Base-by-base conservation (phyloP, 345 rosid genomes). In the Lagerstroemia speciosa region DNA sequence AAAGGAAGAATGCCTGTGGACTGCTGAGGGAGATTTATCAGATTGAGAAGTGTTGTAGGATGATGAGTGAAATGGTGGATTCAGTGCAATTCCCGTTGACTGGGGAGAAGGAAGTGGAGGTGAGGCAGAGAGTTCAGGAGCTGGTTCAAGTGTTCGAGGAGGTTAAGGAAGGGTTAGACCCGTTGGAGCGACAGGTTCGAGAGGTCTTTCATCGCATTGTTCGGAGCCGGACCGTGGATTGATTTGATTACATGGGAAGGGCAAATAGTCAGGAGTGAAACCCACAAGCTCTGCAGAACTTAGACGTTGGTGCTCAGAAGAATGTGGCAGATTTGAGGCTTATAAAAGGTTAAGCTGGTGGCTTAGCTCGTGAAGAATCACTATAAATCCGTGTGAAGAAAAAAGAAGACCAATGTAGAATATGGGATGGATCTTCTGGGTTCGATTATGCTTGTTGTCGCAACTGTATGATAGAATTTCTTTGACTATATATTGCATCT, bases 171-270 rank as follows among this genome's bases (percentile, higher is more conserved):
- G 91, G 94, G 6, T 78, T 91, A 79, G 89, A 88, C 53, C 97
- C 96, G 0, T 75, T 93, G 84, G 97, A 94, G 82, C 80, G 80
- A 72, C 91, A 87, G 63, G 89, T 94, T 20, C 86, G 96, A 37
- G 89, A 89, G n/a, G 89, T 85, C 45, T 93, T 90, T 58, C 98
- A 86, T 69, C 78, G 85, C 78, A 93, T 93, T 67, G 95, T 88
- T 40, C 82, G 84, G 34, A 79, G 86, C 82, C 87, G 97, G 69
- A 89, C 90, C 9, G 93, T 88, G 72, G 93, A 92, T 38, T 10
- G n/a, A 62, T 93, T 90, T 64, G 92, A 86, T 75, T 83, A 81
- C 55, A 72, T 80, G 57, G 91, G 87, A 50, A 86, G 80, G 61
- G 70, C 75, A 46, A 71, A 72, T 50, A 43, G 33, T 61, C 48